A percentile compares a stretch with the other conserved stretches of the same genome.
Conservation (phyloP, 2,329 filamentous ascomycete genomes). For the Botrytis squamosa region DNA sequence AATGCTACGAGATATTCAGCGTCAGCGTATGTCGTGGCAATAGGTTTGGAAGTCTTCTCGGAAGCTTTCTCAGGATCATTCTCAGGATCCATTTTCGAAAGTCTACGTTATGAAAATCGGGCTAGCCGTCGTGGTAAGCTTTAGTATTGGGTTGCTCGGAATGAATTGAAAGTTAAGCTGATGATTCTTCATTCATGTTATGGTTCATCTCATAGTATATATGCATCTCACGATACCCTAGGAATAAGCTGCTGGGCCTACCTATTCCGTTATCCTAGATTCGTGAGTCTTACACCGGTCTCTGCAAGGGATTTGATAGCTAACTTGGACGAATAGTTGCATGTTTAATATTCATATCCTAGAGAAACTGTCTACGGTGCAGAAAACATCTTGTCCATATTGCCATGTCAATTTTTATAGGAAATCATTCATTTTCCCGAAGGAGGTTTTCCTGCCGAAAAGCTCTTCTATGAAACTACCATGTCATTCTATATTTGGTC, state of each 20-base stretch:
- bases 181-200: not conserved
- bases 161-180: not conserved
- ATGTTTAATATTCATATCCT: not conserved
- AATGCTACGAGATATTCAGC: slow-evolving; percentile 27
- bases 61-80: slow-evolving; percentile 7
- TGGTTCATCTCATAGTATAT: not conserved
- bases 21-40: not conserved
- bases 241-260: not conserved
- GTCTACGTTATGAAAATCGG: not conserved
- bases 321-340: not conserved
- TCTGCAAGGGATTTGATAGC: not conserved
- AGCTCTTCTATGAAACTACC: not conserved
- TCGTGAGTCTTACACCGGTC: not conserved
- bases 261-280: not conserved
- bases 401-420: not conserved
- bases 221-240: not conserved
- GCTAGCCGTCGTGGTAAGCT: not conserved
- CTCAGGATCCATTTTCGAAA: not conserved
- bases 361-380: not conserved
- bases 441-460: not conserved
- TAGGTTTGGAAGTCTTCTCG: not conserved
- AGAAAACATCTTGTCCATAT: not conserved
- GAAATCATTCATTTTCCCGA: not conserved
- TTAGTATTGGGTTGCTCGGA: not conserved
- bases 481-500: not conserved